Percentiles rank a stretch among this genome's conserved stretches.
Conservation (phyloP, 371 early-diverging fungal genomes). For the Mycotypha africana region DNA sequence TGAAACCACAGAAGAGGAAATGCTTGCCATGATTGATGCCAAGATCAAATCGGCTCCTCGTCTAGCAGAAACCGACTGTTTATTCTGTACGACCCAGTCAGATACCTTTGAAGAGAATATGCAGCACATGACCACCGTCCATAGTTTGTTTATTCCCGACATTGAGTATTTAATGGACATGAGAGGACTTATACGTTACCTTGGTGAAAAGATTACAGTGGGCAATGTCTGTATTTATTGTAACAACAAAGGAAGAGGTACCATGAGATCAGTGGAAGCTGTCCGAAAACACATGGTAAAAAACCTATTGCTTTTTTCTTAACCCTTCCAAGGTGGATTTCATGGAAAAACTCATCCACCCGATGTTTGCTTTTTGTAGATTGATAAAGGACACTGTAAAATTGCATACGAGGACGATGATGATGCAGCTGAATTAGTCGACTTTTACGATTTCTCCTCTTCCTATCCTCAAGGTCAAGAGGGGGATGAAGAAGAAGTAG, state of each 20-base stretch:
- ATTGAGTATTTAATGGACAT: conserved; percentile 88
- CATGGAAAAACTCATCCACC: background rate
- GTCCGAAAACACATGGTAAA: conserved; percentile 91
- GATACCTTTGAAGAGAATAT: conserved; percentile 78
- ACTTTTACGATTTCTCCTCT: conserved; percentile 85
- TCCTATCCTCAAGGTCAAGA: conserved; percentile 41
- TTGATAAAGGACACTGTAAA: conserved; percentile 92
- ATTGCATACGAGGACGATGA: conserved; percentile 87
- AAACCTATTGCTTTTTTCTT: too few species aligned
- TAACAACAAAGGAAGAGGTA: conserved; percentile 84
- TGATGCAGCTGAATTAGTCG: conserved; percentile 85
- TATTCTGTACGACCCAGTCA: conserved; percentile 72
- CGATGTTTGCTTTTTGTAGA: conserved; percentile 21
- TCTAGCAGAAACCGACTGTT: conserved; percentile 67
- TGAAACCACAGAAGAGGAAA: conserved; percentile 38
- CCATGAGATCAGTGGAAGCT: conserved; percentile 83
- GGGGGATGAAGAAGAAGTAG: conserved; percentile 48
- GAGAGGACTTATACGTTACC: conserved; percentile 81
- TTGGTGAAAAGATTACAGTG: conserved; percentile 87
- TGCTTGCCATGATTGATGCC: conserved; percentile 59
- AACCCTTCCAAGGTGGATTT: too few species aligned
- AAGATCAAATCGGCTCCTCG: conserved; percentile 65
- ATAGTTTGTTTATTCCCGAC: conserved; percentile 96
- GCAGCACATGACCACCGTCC: conserved; percentile 85
- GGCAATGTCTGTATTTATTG: conserved; percentile 94